Conservation (phyloP, 2,329 filamentous ascomycete species). For the Phialophora chinensis region DNA sequence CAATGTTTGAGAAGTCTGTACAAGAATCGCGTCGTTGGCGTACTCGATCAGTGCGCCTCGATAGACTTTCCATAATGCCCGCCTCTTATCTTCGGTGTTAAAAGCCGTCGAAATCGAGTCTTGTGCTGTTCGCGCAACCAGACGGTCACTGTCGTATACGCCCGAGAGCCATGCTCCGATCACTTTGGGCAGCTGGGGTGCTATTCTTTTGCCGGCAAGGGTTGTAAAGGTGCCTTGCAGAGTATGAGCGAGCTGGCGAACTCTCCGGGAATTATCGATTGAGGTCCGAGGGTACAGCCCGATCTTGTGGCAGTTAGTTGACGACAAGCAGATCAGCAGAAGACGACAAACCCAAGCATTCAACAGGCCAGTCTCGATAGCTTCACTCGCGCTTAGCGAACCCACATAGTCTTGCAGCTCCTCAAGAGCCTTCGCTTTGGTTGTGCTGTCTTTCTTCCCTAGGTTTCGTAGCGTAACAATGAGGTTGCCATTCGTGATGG, state of each 20-base stretch:
- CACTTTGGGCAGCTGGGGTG: slow-evolving; percentile 75
- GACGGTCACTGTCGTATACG: slow-evolving; percentile 81
- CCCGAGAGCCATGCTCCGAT: slow-evolving; percentile 92
- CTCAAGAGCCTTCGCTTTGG: slow-evolving; percentile 87
- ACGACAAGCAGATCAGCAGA: slow-evolving; percentile 22
- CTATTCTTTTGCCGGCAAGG: slow-evolving; percentile 77
- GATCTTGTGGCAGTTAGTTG: slow-evolving; percentile 59
- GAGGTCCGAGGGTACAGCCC: slow-evolving; percentile 86
- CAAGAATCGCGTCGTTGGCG: slow-evolving; percentile 74
- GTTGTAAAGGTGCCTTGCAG: slow-evolving; percentile 69
- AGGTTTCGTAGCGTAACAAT: slow-evolving; percentile 93
- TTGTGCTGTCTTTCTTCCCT: slow-evolving; percentile 89
- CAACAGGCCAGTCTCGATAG: slow-evolving; percentile 73
- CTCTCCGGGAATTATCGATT: slow-evolving; percentile 85
- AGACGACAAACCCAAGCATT: slow-evolving; percentile 79
- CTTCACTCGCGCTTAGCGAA: slow-evolving; percentile 47
- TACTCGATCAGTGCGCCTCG: slow-evolving; percentile 82
- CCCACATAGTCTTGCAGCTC: slow-evolving; percentile 73
- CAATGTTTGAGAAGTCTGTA: slow-evolving; percentile 79
- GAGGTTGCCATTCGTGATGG: slow-evolving; percentile 78
- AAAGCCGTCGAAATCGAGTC: slow-evolving; percentile 79
- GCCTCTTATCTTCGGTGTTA: slow-evolving; percentile 77
- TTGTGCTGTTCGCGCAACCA: slow-evolving; percentile 75
- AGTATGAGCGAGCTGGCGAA: slow-evolving; percentile 82
- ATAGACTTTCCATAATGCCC: slow-evolving; percentile 78